These are phyloP conservation scores for Colletotrichum sp. DNA, from an alignment of 2,329 filamentous ascomycete species.

Conservation along the genomic window DNA sequence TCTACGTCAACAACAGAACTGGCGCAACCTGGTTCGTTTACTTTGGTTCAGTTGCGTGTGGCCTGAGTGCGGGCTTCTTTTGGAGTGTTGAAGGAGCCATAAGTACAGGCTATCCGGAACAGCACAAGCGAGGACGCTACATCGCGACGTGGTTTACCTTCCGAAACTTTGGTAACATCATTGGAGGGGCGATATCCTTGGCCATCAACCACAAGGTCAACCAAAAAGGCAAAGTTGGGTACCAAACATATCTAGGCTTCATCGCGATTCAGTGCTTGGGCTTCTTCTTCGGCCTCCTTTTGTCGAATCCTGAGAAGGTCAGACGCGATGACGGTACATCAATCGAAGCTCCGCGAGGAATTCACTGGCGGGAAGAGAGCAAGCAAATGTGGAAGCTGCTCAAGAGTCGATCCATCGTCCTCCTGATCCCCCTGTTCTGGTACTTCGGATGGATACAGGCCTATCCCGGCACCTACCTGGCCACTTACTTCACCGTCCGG, in stretches of 20 bases:
- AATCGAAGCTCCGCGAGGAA: conserved; percentile 32
- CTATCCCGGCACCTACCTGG: conserved; percentile 45
- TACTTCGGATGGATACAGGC: conserved; percentile 39
- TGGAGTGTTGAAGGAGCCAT: conserved; percentile 74
- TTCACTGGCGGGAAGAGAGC: conserved; percentile 26
- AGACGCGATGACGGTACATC: conserved; percentile 44
- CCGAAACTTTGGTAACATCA: conserved; percentile 45
- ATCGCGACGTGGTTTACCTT: conserved; percentile 55
- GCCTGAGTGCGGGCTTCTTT: conserved; percentile 68
- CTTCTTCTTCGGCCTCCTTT: conserved; percentile 42
- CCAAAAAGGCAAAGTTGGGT: conserved; percentile 39
- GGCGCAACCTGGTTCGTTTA: conserved; percentile 48
- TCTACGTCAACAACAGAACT: conserved; percentile 62
- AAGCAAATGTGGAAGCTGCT: conserved; percentile 38
- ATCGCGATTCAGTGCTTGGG: conserved; percentile 53
- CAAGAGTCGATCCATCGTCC: conserved; percentile 33
- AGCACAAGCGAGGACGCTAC: conserved; percentile 61
- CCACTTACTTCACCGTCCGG: conserved; percentile 46
- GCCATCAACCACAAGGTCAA: conserved; percentile 46
- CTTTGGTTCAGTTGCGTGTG: conserved; percentile 29
- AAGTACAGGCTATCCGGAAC: conserved; percentile 67
- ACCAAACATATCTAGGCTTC: conserved; percentile 47
- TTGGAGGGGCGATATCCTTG: conserved; percentile 55
- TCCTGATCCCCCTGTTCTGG: conserved; percentile 32
- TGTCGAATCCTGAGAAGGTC: conserved; percentile 50